Conservation (phyloP, 495 filamentous ascomycete genomes). For the Bathelium albidoporum region DNA sequence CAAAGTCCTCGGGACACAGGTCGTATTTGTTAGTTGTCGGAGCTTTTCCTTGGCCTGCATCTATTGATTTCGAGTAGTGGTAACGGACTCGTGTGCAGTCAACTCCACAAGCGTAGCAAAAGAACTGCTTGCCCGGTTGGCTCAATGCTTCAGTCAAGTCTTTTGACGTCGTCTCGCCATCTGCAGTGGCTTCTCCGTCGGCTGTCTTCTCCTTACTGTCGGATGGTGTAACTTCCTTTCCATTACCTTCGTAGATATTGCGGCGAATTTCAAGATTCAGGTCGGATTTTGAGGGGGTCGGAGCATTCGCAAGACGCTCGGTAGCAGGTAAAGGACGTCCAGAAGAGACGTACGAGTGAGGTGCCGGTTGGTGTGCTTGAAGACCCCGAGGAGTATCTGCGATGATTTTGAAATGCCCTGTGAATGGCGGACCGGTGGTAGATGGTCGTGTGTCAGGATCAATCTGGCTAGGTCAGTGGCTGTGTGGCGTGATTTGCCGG, state of each 20-base stretch:
- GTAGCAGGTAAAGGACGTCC: conserved; percentile 63
- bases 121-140: conserved; percentile 57
- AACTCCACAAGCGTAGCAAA: conserved; percentile 83
- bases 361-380: conserved; percentile 84
- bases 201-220: conserved; percentile 45
- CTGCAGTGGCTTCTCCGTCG: conserved; percentile 38
- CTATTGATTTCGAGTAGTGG: conserved; percentile 55
- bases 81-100: conserved; percentile 90
- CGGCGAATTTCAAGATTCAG: conserved; percentile 83
- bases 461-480: conserved; percentile 47
- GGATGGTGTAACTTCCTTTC: conserved; percentile 60
- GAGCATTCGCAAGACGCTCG: conserved; percentile 60
- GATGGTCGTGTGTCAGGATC: conserved; percentile 91
- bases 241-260: conserved; percentile 88
- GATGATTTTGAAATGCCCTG: conserved; percentile 89
- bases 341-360: conserved; percentile 59
- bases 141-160: conserved; percentile 49
- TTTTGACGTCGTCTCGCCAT: conserved; percentile 40
- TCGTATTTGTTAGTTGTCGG: conserved; percentile 60
- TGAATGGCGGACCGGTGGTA: conserved; percentile 91
- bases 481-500: not conserved
- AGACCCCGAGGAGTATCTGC: conserved; percentile 92
- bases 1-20: conserved; percentile 79
- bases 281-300: conserved; percentile 64
- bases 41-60: conserved; percentile 38